Evolutionary conservation across 108 stramenopile species (phyloP).

Genomic region (Nitzschia sp.): DNA sequence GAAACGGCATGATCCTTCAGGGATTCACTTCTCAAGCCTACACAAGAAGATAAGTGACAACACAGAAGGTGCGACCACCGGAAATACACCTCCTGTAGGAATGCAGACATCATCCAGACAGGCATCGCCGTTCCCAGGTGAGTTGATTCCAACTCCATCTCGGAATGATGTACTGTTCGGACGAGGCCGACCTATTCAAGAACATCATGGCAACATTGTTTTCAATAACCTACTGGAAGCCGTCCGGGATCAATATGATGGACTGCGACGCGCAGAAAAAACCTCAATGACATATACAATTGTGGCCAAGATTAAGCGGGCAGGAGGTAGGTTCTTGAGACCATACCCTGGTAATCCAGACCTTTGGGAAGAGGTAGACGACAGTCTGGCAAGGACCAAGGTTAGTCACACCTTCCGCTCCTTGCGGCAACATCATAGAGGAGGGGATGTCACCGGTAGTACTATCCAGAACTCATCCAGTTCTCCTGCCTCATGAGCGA

Average conservation of each 20-base stretch:
- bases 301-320: slow-evolving; percentile 22
- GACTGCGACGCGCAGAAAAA: slow-evolving; percentile 11
- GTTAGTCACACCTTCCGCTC: slow-evolving; percentile 39
- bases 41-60: too few species aligned
- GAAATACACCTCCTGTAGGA: not conserved
- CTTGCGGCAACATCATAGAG: slow-evolving; percentile 14
- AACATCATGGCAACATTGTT: slow-evolving; percentile 26
- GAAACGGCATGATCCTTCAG: not conserved
- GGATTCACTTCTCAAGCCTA: not conserved
- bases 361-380: slow-evolving; percentile 32
- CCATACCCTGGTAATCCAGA: slow-evolving; percentile 2
- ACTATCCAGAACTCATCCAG: too few species aligned
- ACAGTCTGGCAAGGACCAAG: slow-evolving; percentile 31
- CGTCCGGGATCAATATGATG: slow-evolving; percentile 5
- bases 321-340: slow-evolving; percentile 43
- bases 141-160: not conserved
- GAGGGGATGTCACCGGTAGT: not conserved
- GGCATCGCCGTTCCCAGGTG: not conserved
- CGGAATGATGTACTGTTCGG: slow-evolving; percentile 30
- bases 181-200: slow-evolving; percentile 20
- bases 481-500: too few species aligned
- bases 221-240: slow-evolving; percentile 26
- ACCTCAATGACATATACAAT: slow-evolving; percentile 28
- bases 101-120: not conserved
- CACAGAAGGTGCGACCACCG: not conserved